phyloP scores from a whole-genome alignment of 768 basidiomycete species.

The Tephrocybe sp. region DNA sequence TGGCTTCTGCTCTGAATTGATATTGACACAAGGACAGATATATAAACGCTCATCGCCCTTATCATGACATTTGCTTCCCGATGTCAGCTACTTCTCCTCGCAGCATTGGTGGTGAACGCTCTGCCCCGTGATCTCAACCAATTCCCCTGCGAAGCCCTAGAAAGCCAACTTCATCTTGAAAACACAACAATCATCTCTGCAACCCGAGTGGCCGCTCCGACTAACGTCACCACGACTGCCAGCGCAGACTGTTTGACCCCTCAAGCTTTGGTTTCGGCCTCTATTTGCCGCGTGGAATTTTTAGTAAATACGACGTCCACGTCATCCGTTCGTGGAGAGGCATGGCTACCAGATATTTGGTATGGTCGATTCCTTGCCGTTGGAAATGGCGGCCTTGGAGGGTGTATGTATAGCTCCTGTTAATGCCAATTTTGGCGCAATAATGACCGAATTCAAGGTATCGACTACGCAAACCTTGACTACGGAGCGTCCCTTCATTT shows the following conservation, averaged over 20 bases:
- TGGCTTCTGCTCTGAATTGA: no score
- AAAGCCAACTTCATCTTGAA: no score
- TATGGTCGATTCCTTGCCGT: no score
- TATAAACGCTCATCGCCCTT: no score
- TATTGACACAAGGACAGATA: no score
- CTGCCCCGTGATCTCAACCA: no score
- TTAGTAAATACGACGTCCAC: background rate
- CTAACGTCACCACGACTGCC: background rate
- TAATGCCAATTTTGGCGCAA: background rate
- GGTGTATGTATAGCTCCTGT: background rate
- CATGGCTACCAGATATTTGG: conserved; percentile 1
- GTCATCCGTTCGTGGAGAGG: background rate
- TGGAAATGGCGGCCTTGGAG: no score
- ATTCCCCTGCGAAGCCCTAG: no score
- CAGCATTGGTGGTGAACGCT: no score
- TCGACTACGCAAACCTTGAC: conserved; percentile 1
- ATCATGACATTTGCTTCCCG: no score
- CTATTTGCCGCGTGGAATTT: conserved; percentile 4
- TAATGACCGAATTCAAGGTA: background rate
- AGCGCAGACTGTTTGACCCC: background rate
- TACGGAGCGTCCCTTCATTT: conserved; percentile 4
- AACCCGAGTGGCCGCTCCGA: background rate
- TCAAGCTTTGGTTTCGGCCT: background rate
- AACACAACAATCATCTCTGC: conserved; percentile 2
- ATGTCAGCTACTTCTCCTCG: no score